These are phyloP conservation scores for Pseudocercospora musae DNA, from an alignment of 2,329 filamentous ascomycete genomes.

Conservation along the genomic window DNA sequence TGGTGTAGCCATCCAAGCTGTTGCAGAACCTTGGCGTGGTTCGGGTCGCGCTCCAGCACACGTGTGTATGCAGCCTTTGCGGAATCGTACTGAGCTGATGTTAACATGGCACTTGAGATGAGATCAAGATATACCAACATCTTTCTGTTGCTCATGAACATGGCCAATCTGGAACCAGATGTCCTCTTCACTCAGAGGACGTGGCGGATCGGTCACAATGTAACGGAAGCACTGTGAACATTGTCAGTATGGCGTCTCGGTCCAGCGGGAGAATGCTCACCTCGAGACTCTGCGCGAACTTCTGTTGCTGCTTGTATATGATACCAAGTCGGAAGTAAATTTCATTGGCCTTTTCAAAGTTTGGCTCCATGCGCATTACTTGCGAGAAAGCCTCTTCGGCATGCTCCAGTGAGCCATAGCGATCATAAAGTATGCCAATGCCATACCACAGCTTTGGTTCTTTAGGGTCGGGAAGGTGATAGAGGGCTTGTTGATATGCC, in stretches of 20 bases:
- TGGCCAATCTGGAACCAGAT: slow-evolving; percentile 99
- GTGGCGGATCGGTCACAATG: slow-evolving; percentile 88
- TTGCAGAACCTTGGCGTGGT: slow-evolving; percentile 95
- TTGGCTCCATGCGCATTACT: slow-evolving; percentile 97
- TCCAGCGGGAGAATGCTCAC: slow-evolving; percentile 48
- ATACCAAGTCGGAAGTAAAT: slow-evolving; percentile 99
- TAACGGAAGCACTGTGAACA: slow-evolving; percentile 87
- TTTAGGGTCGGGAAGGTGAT: slow-evolving; percentile 91
- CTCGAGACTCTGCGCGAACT: slow-evolving; percentile 87
- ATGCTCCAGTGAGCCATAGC: slow-evolving; percentile 93
- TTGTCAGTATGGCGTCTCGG: slow-evolving; percentile 21
- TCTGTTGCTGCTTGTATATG: slow-evolving; percentile 98
- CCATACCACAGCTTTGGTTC: slow-evolving; percentile 99
- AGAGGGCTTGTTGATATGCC: slow-evolving; percentile 91
- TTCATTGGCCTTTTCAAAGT: slow-evolving; percentile 98
- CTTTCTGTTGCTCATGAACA: slow-evolving; percentile 98
- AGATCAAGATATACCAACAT: slow-evolving; percentile 59
- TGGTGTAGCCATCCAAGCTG: slow-evolving; percentile 98
- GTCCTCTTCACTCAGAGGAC: slow-evolving; percentile 91
- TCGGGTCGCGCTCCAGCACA: slow-evolving; percentile 89
- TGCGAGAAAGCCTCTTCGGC: slow-evolving; percentile 97
- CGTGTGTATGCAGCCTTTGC: slow-evolving; percentile 90
- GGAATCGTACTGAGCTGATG: slow-evolving; percentile 69
- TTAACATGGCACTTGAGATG: slow-evolving; percentile 28
- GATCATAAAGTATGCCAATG: slow-evolving; percentile 94